Conservation (phyloP, 1,284 basidiomycete genomes). For the Puccinia coronata region DNA sequence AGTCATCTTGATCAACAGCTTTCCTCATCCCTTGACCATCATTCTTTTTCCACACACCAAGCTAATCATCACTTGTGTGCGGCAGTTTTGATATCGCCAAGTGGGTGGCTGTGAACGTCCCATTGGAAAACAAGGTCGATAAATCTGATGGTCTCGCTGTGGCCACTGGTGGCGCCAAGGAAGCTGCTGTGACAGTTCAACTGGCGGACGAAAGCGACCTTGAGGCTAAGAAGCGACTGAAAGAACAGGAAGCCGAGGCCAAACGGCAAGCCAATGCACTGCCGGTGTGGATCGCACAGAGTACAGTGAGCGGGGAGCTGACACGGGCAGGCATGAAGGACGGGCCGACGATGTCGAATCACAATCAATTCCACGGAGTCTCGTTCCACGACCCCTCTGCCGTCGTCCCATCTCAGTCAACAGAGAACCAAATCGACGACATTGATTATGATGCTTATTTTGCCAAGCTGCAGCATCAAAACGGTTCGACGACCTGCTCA, state of each 20-base stretch:
- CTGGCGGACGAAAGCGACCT: slow-evolving; percentile 46
- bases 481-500: neutral
- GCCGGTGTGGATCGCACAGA: slow-evolving; percentile 48
- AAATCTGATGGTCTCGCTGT: slow-evolving; percentile 40
- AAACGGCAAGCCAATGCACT: slow-evolving; percentile 49
- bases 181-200: slow-evolving; percentile 41
- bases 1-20: neutral
- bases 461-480: slow-evolving; percentile 38
- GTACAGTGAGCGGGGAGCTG: slow-evolving; percentile 46
- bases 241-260: slow-evolving; percentile 45
- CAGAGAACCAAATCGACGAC: slow-evolving; percentile 3
- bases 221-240: slow-evolving; percentile 31
- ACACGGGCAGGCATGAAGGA: slow-evolving; percentile 44
- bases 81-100: slow-evolving; percentile 46
- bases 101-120: slow-evolving; percentile 43
- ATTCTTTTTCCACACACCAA: too few species aligned
- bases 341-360: slow-evolving; percentile 1
- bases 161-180: slow-evolving; percentile 49
- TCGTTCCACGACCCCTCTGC: slow-evolving; percentile 46
- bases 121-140: slow-evolving; percentile 38
- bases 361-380: neutral
- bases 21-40: too few species aligned
- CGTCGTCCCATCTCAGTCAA: neutral
- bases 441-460: slow-evolving; percentile 48
- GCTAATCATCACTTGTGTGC: neutral